A percentile compares a stretch with the other conserved stretches of the same genome.
Evolutionary conservation across 495 filamentous ascomycete species (phyloP).

Genomic region (Hyphodiscus hymeniophilus): DNA sequence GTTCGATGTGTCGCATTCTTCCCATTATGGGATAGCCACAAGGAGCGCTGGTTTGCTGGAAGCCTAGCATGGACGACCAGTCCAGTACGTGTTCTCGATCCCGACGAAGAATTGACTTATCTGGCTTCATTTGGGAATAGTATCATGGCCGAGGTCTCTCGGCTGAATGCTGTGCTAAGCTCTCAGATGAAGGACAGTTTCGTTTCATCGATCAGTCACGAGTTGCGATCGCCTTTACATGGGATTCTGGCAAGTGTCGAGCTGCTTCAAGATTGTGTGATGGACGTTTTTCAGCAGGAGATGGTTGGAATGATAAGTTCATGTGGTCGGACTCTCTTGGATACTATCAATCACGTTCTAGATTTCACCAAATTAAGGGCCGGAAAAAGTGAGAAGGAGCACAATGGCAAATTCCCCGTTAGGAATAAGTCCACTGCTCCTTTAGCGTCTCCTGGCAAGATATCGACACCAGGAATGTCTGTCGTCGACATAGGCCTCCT

Average conservation of each 20-base stretch:
- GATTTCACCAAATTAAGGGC: too few species aligned
- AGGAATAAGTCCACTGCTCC: constrained; percentile 16
- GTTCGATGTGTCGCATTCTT: constrained; percentile 45
- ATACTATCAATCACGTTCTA: constrained; percentile 69
- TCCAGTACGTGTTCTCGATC: constrained; percentile 34
- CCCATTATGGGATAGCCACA: constrained; percentile 58
- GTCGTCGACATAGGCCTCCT: constrained; percentile 26
- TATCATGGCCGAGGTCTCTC: constrained; percentile 50
- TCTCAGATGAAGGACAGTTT: constrained; percentile 34
- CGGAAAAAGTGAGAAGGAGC: too few species aligned
- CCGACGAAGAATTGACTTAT: constrained; percentile 33
- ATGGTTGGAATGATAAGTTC: constrained; percentile 56
- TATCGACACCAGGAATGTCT: not conserved
- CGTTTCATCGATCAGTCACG: constrained; percentile 28
- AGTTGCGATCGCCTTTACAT: constrained; percentile 30
- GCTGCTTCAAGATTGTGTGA: constrained; percentile 23
- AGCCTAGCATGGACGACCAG: constrained; percentile 50
- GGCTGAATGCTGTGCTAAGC: constrained; percentile 34
- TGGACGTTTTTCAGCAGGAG: constrained; percentile 9
- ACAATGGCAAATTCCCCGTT: not conserved
- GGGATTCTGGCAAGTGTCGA: constrained; percentile 29
- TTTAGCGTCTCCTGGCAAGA: not conserved
- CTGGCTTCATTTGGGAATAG: constrained; percentile 47
- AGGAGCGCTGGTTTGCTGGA: constrained; percentile 58
- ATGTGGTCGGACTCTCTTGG: constrained; percentile 57